These are phyloP conservation scores for Epichloe festucae DNA, from an alignment of 2,329 filamentous ascomycete genomes.

Conservation along the genomic window DNA sequence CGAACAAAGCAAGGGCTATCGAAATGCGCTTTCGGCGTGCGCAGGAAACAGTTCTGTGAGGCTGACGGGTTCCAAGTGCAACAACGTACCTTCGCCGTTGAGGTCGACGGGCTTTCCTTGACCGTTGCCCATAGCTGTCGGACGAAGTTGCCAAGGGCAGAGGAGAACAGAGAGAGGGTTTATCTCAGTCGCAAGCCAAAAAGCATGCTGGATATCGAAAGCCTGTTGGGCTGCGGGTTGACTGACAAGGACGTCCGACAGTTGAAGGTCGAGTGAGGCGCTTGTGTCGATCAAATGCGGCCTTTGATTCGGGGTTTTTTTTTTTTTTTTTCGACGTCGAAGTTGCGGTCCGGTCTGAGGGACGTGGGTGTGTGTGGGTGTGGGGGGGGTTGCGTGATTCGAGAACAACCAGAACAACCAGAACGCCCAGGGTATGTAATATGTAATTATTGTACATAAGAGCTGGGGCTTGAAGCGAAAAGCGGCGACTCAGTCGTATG, in stretches of 20 bases:
- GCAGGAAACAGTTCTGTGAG: background rate
- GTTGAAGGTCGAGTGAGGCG: background rate
- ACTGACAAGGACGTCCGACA: background rate
- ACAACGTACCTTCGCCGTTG: slow-evolving; percentile 69
- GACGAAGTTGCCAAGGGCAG: slow-evolving; percentile 14
- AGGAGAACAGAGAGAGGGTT: slow-evolving; percentile 10
- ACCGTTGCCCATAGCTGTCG: slow-evolving; percentile 80
- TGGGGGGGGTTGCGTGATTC: background rate
- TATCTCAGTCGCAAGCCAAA: slow-evolving; percentile 12
- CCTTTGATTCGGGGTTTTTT: background rate
- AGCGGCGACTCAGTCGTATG: background rate
- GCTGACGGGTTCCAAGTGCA: slow-evolving; percentile 6
- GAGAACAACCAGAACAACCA: slow-evolving; percentile 1
- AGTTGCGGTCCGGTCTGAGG: background rate
- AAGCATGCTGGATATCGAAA: slow-evolving; percentile 13
- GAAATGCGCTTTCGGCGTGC: background rate
- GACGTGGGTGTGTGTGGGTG: background rate
- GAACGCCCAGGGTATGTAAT: background rate
- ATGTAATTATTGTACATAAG: too few species aligned
- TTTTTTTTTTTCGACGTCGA: background rate
- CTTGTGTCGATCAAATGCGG: background rate
- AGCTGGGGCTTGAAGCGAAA: background rate
- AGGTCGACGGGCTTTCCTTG: slow-evolving; percentile 88
- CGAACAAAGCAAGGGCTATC: too few species aligned
- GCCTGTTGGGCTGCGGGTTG: slow-evolving; percentile 1